Evolutionary conservation across 2,329 filamentous ascomycete species (phyloP).

Genomic region (Fusarium chuoi): DNA sequence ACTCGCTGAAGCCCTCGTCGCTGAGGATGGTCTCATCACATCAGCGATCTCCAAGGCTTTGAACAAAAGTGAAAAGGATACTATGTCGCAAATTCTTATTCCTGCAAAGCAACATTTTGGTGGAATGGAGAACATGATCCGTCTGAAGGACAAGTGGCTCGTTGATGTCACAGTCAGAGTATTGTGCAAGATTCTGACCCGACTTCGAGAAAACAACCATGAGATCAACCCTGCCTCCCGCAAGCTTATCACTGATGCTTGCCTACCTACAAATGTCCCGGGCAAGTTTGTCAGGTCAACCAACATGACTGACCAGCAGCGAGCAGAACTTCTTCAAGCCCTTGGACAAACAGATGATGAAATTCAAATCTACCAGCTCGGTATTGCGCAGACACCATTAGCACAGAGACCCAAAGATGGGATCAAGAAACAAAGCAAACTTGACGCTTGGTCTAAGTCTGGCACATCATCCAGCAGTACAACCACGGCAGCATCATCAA

Average conservation of each 20-base stretch:
- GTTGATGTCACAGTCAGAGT: conserved; percentile 84
- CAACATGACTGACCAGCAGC: conserved; percentile 83
- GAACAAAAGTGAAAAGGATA: conserved; percentile 50
- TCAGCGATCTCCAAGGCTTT: conserved; percentile 65
- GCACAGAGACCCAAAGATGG: conserved; percentile 46
- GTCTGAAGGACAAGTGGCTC: conserved; percentile 87
- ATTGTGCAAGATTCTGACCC: conserved; percentile 83
- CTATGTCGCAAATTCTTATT: conserved; percentile 53
- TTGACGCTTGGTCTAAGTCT: conserved; percentile 72
- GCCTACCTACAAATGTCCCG: conserved; percentile 64
- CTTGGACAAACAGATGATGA: conserved; percentile 69
- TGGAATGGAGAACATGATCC: conserved; percentile 86
- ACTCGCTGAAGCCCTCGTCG: conserved; percentile 85
- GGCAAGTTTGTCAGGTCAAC: conserved; percentile 73
- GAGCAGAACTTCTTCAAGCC: conserved; percentile 79
- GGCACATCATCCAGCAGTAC: conserved; percentile 45
- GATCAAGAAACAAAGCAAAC: conserved; percentile 66
- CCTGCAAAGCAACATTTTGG: conserved; percentile 62
- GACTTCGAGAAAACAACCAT: conserved; percentile 81
- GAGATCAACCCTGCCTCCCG: conserved; percentile 71
- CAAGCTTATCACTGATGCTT: conserved; percentile 72
- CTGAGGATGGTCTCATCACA: conserved; percentile 85
- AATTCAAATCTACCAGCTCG: conserved; percentile 59
- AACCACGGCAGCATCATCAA: conserved; percentile 39
- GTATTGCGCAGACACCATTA: conserved; percentile 41